Conservation (phyloP, 495 filamentous ascomycete species). For the Aspergillus cristatus region DNA sequence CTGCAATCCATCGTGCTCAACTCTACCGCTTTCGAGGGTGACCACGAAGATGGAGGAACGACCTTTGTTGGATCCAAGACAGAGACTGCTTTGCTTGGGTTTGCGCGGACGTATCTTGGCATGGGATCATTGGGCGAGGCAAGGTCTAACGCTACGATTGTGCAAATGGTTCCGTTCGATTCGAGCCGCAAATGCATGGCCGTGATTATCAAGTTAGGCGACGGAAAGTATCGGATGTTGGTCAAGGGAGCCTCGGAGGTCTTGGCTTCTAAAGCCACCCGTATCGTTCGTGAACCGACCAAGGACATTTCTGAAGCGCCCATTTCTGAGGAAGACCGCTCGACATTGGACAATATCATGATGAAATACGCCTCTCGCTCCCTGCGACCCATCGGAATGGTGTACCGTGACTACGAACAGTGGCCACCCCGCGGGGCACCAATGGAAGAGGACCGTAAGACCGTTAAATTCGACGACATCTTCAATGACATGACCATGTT, state of each 20-base stretch:
- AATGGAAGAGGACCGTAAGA: slow-evolving; percentile 58
- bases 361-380: slow-evolving; percentile 71
- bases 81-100: slow-evolving; percentile 70
- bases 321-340: slow-evolving; percentile 48
- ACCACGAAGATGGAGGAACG: slow-evolving; percentile 50
- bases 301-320: slow-evolving; percentile 43
- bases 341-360: slow-evolving; percentile 57
- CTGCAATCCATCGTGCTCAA: slow-evolving; percentile 73
- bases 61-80: slow-evolving; percentile 86
- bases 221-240: slow-evolving; percentile 61
- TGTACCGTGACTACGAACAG: slow-evolving; percentile 79
- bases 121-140: slow-evolving; percentile 63
- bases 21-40: slow-evolving; percentile 83
- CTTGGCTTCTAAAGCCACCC: slow-evolving; percentile 60
- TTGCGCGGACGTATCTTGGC: slow-evolving; percentile 66
- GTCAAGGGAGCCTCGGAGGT: slow-evolving; percentile 92
- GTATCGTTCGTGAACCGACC: slow-evolving; percentile 64
- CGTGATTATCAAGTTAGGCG: slow-evolving; percentile 55
- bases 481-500: slow-evolving; percentile 71
- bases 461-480: slow-evolving; percentile 70
- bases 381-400: slow-evolving; percentile 75
- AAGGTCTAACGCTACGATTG: slow-evolving; percentile 57
- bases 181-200: slow-evolving; percentile 88
- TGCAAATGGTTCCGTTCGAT: slow-evolving; percentile 78
- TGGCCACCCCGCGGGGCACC: slow-evolving; percentile 72